Conservation (phyloP, 169 alveolate genomes). For the Plasmodium blacklocki region DNA sequence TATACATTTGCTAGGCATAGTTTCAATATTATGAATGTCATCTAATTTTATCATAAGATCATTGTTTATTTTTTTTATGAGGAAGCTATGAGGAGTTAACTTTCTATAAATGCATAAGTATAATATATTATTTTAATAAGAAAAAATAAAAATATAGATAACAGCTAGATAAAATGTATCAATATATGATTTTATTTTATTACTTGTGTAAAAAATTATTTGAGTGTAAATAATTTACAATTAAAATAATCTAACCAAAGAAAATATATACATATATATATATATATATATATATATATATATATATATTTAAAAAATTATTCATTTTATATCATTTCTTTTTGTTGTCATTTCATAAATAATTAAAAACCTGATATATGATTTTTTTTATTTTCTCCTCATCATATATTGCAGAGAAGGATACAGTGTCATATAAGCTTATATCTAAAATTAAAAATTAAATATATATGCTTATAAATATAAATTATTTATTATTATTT, state of each 20-base stretch:
- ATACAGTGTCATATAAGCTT: conserved; percentile 15
- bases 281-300: background rate
- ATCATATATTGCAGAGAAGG: conserved; percentile 40
- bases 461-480: background rate
- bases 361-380: conserved; percentile 47
- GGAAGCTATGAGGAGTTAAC: conserved; percentile 50
- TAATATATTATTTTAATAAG: background rate
- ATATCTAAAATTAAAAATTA: conserved; percentile 8
- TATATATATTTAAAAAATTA: background rate
- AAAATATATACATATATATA: conserved; percentile 4
- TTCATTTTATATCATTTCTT: conserved; percentile 7
- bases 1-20: conserved; percentile 18
- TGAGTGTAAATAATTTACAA: conserved; percentile 56
- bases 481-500: background rate
- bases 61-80: conserved; percentile 32
- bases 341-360: conserved; percentile 17
- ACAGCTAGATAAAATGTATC: too few species aligned
- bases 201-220: conserved; percentile 59
- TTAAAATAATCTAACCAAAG: conserved; percentile 35
- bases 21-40: conserved; percentile 29
- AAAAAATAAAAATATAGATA: background rate
- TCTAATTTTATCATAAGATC: conserved; percentile 63
- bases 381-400: conserved; percentile 47
- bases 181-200: background rate
- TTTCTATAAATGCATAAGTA: conserved; percentile 7